These are phyloP conservation scores for Dendrobium chrysotoxum DNA, from an alignment of 106 monocot genomes.

Conservation along the genomic window DNA sequence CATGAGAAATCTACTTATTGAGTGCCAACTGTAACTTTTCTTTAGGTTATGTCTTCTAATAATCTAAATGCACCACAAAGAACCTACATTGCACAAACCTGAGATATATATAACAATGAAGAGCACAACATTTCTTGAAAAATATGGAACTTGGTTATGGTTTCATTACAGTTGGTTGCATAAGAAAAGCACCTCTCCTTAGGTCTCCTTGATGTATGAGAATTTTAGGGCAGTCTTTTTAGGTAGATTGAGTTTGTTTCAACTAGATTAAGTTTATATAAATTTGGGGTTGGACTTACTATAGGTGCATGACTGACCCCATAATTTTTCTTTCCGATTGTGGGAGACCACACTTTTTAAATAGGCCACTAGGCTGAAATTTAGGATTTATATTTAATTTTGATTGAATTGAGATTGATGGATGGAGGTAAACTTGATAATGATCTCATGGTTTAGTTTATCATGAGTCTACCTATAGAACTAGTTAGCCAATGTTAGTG, in stretches of 20 bases:
- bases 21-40: not conserved
- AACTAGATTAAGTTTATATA: not conserved
- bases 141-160: not conserved
- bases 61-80: not conserved
- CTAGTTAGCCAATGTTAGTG: not conserved
- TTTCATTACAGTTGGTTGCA: too few relatives aligned
- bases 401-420: not conserved
- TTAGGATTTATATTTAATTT: not conserved
- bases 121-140: not conserved
- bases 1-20: not conserved
- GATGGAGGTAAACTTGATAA: not conserved
- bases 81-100: not conserved
- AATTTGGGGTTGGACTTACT: not conserved
- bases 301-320: not conserved
- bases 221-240: not conserved
- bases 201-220: not conserved
- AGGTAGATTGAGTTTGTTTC: not conserved
- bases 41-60: not conserved
- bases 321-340: not conserved
- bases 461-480: not conserved
- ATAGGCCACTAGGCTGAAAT: not conserved
- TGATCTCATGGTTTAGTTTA: not conserved
- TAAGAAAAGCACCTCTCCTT: not conserved
- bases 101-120: not conserved
- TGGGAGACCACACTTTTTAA: not conserved